A percentile compares a stretch with the other conserved stretches of the same genome.
Evolutionary conservation across 345 rosid species (phyloP).

Genomic region (Eucalyptus curtisii): DNA sequence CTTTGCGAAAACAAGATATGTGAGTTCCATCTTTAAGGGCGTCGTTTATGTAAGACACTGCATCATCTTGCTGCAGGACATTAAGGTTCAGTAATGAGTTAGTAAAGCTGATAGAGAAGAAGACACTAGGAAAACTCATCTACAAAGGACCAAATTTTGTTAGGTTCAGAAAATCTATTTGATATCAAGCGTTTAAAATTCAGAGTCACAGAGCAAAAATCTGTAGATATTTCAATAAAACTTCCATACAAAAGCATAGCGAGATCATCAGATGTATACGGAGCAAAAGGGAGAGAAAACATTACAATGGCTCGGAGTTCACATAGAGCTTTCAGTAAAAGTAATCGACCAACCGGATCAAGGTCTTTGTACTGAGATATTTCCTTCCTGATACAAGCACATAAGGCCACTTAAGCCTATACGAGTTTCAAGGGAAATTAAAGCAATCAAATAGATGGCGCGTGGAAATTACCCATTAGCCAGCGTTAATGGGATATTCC

Average conservation of each 20-base stretch:
- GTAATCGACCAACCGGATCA: conserved; percentile 43
- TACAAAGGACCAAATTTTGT: background rate
- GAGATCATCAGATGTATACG: background rate
- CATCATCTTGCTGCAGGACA: conserved; percentile 59
- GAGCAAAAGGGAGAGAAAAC: background rate
- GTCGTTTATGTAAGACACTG: conserved; percentile 34
- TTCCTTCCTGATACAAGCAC: conserved; percentile 44
- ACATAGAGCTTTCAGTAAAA: conserved; percentile 69
- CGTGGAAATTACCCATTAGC: conserved; percentile 41
- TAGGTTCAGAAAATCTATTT: background rate
- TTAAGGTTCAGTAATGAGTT: background rate
- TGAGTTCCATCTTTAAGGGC: conserved; percentile 31
- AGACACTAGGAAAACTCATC: background rate
- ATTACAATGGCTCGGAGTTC: conserved; percentile 75
- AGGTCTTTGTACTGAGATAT: conserved; percentile 47
- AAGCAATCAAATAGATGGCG: background rate
- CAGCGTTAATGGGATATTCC: conserved; percentile 47
- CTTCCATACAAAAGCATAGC: background rate
- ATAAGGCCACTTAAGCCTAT: background rate
- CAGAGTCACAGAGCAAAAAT: background rate
- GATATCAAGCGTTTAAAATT: background rate
- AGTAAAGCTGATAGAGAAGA: background rate
- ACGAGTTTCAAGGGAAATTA: background rate
- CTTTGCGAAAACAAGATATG: conserved; percentile 49
- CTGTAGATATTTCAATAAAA: background rate